phyloP scores from a whole-genome alignment of 345 rosid species.

The Melastoma malabathricum region DNA sequence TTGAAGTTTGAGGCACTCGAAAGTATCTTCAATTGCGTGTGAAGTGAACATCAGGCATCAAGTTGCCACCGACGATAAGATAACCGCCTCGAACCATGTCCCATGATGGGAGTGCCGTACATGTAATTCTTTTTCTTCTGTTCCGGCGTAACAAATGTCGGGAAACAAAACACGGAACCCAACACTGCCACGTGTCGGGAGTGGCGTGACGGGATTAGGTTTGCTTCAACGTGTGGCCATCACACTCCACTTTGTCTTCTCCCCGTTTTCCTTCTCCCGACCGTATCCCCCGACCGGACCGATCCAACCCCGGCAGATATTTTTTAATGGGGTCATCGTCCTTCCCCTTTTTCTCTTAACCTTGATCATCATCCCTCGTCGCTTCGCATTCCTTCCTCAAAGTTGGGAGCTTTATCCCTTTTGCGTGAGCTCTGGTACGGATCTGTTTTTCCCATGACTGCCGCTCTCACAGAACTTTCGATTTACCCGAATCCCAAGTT shows the following conservation, averaged over 20 bases:
- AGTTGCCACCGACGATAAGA: too few relatives aligned
- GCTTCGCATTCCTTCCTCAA: background rate
- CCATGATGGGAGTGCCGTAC: too few relatives aligned
- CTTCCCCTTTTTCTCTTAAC: background rate
- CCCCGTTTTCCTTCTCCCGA: background rate
- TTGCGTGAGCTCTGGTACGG: constrained; percentile 16
- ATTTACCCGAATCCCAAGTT: constrained; percentile 25
- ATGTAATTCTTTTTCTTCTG: too few relatives aligned
- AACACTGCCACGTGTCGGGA: constrained; percentile 31
- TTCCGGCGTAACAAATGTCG: background rate
- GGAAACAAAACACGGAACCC: background rate
- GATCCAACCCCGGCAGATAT: background rate
- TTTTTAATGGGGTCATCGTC: background rate
- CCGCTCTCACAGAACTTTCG: constrained; percentile 35
- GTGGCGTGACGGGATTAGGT: constrained; percentile 37
- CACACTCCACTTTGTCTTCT: constrained; percentile 29
- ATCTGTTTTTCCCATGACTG: constrained; percentile 22
- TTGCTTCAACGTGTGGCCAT: constrained; percentile 77
- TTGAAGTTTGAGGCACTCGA: too few relatives aligned
- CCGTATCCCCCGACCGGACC: too few relatives aligned
- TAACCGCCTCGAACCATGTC: too few relatives aligned
- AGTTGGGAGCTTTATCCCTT: background rate
- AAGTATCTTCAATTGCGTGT: too few relatives aligned
- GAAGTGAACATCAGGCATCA: too few relatives aligned
- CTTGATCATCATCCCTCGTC: background rate